Evolutionary conservation across 176 grass and related monocot species (phyloP).

Genomic region (Tillandsia fasciculata): DNA sequence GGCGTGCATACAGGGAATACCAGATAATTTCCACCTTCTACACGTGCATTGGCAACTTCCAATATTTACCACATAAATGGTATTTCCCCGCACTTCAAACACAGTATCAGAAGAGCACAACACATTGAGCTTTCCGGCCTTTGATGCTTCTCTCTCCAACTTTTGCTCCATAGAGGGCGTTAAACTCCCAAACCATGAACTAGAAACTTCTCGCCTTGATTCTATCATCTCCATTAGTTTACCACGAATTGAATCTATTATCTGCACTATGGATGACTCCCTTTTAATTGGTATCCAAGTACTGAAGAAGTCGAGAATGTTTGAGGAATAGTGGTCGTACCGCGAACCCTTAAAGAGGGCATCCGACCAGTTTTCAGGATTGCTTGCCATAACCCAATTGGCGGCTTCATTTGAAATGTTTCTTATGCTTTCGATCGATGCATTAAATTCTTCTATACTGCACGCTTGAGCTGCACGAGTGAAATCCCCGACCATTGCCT

Average conservation of each 20-base stretch:
- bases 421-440: conserved; percentile 77
- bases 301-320: conserved; percentile 82
- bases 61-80: conserved; percentile 80
- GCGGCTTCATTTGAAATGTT: conserved; percentile 78
- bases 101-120: conserved; percentile 85
- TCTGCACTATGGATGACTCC: conserved; percentile 69
- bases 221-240: conserved; percentile 73
- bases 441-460: conserved; percentile 82
- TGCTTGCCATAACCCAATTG: conserved; percentile 83
- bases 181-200: conserved; percentile 37
- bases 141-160: conserved; percentile 52
- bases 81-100: conserved; percentile 87
- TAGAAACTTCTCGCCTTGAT: conserved; percentile 40
- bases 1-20: conserved; percentile 82
- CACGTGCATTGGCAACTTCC: conserved; percentile 86
- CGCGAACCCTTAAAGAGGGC: conserved; percentile 76
- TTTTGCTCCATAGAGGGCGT: conserved; percentile 83
- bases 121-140: conserved; percentile 66
- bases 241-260: conserved; percentile 59
- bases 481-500: conserved; percentile 78
- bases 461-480: conserved; percentile 83
- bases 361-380: conserved; percentile 94
- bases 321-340: conserved; percentile 86
- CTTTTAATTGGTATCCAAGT: conserved; percentile 92
- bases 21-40: conserved; percentile 84